A percentile compares a stretch with the other conserved stretches of the same genome.
Conservation (phyloP, 768 basidiomycete genomes). For the Agaricus blazei region DNA sequence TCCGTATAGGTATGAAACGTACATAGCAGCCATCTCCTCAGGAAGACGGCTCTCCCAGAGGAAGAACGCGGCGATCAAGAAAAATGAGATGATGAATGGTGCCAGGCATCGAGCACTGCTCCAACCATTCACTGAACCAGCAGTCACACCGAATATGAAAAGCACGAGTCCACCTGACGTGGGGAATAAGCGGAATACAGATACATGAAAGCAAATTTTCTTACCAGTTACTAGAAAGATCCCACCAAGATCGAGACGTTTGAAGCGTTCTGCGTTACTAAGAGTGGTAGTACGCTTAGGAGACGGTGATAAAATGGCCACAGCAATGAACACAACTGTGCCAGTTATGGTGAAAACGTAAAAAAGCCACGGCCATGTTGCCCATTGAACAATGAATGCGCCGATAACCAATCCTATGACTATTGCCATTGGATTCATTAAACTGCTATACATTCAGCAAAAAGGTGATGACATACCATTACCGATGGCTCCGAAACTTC, state of each 20-base stretch:
- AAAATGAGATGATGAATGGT: conserved; percentile 37
- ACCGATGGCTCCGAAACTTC: conserved; percentile 38
- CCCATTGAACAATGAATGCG: conserved; percentile 31
- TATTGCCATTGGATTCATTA: conserved; percentile 6
- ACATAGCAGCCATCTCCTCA: conserved; percentile 33
- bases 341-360: conserved; percentile 20
- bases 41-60: conserved; percentile 39
- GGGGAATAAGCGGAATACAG: no score
- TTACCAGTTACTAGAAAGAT: neutral
- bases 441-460: neutral
- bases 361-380: conserved; percentile 44
- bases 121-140: conserved; percentile 45
- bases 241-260: neutral
- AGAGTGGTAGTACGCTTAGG: neutral
- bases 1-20: conserved; percentile 7
- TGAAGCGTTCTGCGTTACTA: neutral
- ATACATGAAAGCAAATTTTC: neutral
- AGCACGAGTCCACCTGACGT: conserved; percentile 25
- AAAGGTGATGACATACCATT: conserved; percentile 25
- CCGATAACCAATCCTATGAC: conserved; percentile 34
- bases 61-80: conserved; percentile 36
- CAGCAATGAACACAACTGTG: conserved; percentile 15
- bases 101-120: conserved; percentile 31
- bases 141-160: conserved; percentile 33
- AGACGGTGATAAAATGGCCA: conserved; percentile 26